Conservation (phyloP, 73 alveolate genomes). For the Tetrahymena malaccensis region DNA sequence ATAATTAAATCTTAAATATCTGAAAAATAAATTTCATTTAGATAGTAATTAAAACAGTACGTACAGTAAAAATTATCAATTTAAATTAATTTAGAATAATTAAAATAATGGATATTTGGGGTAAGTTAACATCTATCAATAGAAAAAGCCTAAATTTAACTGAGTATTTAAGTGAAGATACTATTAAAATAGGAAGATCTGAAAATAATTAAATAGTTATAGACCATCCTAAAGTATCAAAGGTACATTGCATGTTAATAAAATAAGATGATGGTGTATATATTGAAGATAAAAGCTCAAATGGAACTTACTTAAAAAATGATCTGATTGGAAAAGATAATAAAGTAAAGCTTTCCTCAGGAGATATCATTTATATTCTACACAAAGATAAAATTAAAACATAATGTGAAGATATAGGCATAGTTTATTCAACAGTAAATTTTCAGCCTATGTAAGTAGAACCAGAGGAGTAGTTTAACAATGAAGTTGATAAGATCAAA, state of each 20-base stretch:
- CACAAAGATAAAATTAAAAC: neutral
- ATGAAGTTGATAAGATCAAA: neutral
- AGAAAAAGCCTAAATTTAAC: neutral
- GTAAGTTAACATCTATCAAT: neutral
- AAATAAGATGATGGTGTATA: neutral
- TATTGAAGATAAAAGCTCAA: neutral
- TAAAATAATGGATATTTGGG: neutral
- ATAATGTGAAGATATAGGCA: neutral
- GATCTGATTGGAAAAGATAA: neutral
- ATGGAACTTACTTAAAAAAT: neutral
- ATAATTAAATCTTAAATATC: too few relatives aligned
- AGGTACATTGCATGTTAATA: neutral
- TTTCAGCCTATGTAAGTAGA: neutral
- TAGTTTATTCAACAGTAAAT: neutral
- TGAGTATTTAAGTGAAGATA: neutral
- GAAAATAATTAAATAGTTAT: neutral
- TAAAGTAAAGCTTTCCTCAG: neutral
- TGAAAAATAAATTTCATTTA: too few relatives aligned
- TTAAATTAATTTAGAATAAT: too few relatives aligned
- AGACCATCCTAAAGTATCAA: neutral
- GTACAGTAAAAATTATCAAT: neutral
- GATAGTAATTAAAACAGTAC: too few relatives aligned
- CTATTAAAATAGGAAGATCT: neutral
- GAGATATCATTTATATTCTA: neutral
- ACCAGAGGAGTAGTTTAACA: neutral